These are phyloP conservation scores for Nissolia schottii DNA, from an alignment of 306 rosid species.

Conservation along the genomic window DNA sequence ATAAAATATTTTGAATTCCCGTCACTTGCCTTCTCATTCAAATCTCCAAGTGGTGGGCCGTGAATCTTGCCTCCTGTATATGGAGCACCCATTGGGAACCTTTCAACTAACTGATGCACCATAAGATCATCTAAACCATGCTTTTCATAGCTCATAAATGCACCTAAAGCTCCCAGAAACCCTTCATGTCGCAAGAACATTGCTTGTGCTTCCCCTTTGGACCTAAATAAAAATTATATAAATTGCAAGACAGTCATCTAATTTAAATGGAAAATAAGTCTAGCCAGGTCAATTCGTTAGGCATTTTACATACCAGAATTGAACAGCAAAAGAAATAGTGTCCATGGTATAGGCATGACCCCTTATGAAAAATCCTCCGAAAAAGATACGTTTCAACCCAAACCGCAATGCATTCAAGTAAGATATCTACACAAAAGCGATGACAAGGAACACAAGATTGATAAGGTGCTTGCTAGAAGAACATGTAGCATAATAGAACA, in stretches of 20 bases:
- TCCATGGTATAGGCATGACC: slow-evolving; percentile 99
- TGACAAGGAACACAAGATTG: slow-evolving; percentile 14
- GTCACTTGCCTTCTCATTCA: slow-evolving; percentile 90
- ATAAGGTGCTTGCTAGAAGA: slow-evolving; percentile 12
- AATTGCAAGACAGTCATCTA: slow-evolving; percentile 8
- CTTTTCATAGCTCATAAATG: slow-evolving; percentile 98
- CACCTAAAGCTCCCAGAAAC: slow-evolving; percentile 89
- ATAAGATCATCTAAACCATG: slow-evolving; percentile 97
- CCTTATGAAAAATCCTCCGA: slow-evolving; percentile 98
- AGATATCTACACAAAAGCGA: slow-evolving; percentile 55
- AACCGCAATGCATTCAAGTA: slow-evolving; percentile 85
- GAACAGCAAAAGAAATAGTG: slow-evolving; percentile 93
- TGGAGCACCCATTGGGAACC: slow-evolving; percentile 97
- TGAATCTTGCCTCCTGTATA: slow-evolving; percentile 94
- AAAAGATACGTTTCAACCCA: slow-evolving; percentile 87
- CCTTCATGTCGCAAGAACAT: slow-evolving; percentile 99
- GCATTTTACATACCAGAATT: slow-evolving; percentile 61
- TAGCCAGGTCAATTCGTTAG: neutral
- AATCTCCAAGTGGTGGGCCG: slow-evolving; percentile 95
- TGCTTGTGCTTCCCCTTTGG: slow-evolving; percentile 92
- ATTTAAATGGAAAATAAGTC: neutral
- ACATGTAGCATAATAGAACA: neutral
- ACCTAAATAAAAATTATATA: slow-evolving; percentile 51
- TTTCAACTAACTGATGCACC: slow-evolving; percentile 97
- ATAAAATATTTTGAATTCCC: slow-evolving; percentile 24